phyloP scores from a whole-genome alignment of 2,329 filamentous ascomycete genomes.

The Lomentospora prolificans region DNA sequence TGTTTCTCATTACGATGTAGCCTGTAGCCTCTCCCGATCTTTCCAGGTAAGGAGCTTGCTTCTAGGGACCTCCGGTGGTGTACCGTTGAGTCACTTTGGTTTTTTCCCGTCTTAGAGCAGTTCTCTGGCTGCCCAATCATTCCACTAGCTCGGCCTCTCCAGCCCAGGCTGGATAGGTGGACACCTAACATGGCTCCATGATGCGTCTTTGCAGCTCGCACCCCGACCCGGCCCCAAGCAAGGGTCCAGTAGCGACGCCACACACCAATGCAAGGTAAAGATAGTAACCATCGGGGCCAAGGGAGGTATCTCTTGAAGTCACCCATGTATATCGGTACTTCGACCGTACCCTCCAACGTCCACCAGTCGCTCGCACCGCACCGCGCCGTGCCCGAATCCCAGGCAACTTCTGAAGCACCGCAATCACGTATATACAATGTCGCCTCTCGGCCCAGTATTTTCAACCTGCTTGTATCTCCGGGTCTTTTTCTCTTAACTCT shows the following conservation, averaged over 20 bases:
- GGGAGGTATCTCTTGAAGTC: constrained; percentile 5
- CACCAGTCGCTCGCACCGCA: not conserved
- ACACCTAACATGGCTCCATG: constrained; percentile 4
- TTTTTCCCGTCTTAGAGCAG: not conserved
- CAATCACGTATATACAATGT: constrained; percentile 8
- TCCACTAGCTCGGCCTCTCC: not conserved
- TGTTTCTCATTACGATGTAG: not conserved
- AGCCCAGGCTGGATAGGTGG: not conserved
- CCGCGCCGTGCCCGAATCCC: not conserved
- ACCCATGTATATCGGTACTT: constrained; percentile 6
- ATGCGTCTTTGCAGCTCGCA: constrained; percentile 6
- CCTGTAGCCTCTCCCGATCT: not conserved
- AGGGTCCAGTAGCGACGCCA: constrained; percentile 7
- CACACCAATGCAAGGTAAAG: constrained; percentile 3
- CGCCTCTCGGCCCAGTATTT: constrained; percentile 4
- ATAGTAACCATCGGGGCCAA: not conserved
- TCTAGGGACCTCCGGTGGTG: not conserved
- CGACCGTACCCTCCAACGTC: not conserved
- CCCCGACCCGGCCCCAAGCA: not conserved
- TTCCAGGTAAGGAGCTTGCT: not conserved
- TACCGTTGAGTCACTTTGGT: not conserved
- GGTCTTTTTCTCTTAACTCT: not conserved
- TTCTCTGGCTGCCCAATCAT: not conserved
- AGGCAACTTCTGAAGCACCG: not conserved
- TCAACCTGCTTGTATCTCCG: not conserved